A percentile compares a stretch with the other conserved stretches of the same genome.
Evolutionary conservation across 129 eudicot genomes (phyloP).

Genomic region (Flaveria ramosissima): DNA sequence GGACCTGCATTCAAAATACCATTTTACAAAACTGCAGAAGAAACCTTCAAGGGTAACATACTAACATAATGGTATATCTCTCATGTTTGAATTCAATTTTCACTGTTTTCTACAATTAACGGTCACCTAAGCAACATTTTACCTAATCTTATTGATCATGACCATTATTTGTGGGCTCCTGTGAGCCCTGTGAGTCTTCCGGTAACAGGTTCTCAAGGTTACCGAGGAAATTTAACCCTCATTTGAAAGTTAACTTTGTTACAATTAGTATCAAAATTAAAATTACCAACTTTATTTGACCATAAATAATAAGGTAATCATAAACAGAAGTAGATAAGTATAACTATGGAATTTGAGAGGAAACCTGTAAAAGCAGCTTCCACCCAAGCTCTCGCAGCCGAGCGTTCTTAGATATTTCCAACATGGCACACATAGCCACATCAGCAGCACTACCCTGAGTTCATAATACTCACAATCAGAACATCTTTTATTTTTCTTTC

Average conservation of each 20-base stretch:
- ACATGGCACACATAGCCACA: constrained; percentile 99
- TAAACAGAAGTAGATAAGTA: background rate
- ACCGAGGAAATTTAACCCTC: too few species aligned
- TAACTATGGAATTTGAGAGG: background rate
- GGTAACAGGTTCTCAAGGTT: too few species aligned
- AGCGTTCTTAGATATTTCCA: constrained; percentile 68
- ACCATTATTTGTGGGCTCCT: too few species aligned
- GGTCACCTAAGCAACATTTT: too few species aligned
- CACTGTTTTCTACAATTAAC: too few species aligned
- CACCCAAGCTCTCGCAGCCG: constrained; percentile 87
- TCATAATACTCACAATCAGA: background rate
- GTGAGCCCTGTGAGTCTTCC: too few species aligned
- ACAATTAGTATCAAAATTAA: too few species aligned
- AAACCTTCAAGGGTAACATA: too few species aligned
- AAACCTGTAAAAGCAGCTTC: constrained; percentile 88
- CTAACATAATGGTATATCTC: too few species aligned
- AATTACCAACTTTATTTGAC: background rate
- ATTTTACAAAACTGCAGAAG: background rate
- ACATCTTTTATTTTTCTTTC: background rate
- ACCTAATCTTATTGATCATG: too few species aligned
- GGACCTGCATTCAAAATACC: constrained; percentile 63
- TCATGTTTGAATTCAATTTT: too few species aligned
- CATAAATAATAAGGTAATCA: background rate
- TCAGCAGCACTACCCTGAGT: constrained; percentile 99
- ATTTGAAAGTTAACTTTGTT: too few species aligned